These are phyloP conservation scores for Cutaneotrichosporon arboriforme DNA, from an alignment of 1,284 basidiomycete genomes.

Conservation along the genomic window DNA sequence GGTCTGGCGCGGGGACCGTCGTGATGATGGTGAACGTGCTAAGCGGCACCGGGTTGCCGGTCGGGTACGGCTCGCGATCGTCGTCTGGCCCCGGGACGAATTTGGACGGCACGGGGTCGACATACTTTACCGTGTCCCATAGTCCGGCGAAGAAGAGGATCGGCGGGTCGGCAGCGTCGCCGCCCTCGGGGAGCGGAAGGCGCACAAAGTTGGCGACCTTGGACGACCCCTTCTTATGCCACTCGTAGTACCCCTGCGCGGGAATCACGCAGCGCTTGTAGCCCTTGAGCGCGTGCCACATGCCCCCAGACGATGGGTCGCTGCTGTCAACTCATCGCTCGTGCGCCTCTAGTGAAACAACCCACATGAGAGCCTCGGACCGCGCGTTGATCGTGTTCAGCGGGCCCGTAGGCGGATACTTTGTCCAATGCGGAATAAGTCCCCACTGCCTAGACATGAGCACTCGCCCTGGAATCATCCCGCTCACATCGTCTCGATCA, in stretches of 20 bases:
- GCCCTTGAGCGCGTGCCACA: slow-evolving; percentile 76
- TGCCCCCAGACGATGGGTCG: slow-evolving; percentile 52
- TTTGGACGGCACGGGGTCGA: slow-evolving; percentile 24
- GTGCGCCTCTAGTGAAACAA: neutral
- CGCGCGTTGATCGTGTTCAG: slow-evolving; percentile 86
- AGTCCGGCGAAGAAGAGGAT: slow-evolving; percentile 84
- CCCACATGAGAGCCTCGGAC: slow-evolving; percentile 70
- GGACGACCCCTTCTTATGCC: slow-evolving; percentile 72
- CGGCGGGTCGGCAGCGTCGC: slow-evolving; percentile 52
- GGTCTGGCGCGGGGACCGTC: slow-evolving; percentile 62
- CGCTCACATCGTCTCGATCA: slow-evolving; percentile 45
- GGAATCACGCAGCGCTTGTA: slow-evolving; percentile 71
- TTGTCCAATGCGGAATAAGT: slow-evolving; percentile 76
- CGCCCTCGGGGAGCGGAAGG: slow-evolving; percentile 39
- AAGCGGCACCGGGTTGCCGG: slow-evolving; percentile 57
- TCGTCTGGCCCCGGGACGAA: slow-evolving; percentile 24
- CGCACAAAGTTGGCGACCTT: slow-evolving; percentile 76
- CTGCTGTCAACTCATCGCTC: slow-evolving; percentile 22
- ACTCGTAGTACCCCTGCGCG: slow-evolving; percentile 86
- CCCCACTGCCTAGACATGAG: slow-evolving; percentile 75
- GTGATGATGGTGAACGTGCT: slow-evolving; percentile 89
- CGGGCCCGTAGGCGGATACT: slow-evolving; percentile 59
- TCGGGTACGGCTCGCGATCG: slow-evolving; percentile 34
- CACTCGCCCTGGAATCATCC: neutral
- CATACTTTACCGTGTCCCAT: slow-evolving; percentile 66